These are phyloP conservation scores for Zygosaccharomyces lentus DNA, from an alignment of 805 yeast genomes.

Conservation along the genomic window DNA sequence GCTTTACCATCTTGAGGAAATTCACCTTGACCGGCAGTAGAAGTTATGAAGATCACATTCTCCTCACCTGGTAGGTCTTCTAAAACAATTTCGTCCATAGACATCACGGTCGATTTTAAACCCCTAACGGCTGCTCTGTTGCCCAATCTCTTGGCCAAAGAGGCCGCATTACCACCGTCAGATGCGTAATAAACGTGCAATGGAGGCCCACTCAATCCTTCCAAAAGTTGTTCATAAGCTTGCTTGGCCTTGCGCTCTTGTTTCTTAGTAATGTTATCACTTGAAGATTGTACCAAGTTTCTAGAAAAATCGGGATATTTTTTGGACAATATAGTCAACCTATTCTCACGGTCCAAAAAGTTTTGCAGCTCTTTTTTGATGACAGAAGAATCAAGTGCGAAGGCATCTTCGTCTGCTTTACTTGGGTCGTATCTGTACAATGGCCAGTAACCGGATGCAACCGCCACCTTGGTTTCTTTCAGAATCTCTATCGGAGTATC, in stretches of 20 bases:
- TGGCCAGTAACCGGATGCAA: constrained; percentile 96
- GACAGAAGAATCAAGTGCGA: constrained; percentile 80
- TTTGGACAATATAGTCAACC: constrained; percentile 66
- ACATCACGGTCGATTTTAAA: constrained; percentile 48
- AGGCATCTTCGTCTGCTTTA: constrained; percentile 48
- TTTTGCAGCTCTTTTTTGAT: constrained; percentile 70
- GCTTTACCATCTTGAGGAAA: constrained; percentile 74
- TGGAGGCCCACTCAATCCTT: constrained; percentile 90
- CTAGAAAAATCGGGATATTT: constrained; percentile 73
- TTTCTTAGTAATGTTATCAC: constrained; percentile 53
- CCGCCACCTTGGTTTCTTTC: constrained; percentile 83
- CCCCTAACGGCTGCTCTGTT: constrained; percentile 77
- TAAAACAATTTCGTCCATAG: constrained; percentile 62
- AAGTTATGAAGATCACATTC: constrained; percentile 68
- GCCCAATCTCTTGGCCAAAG: constrained; percentile 71
- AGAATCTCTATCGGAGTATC: constrained; percentile 69
- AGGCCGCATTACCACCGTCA: constrained; percentile 87
- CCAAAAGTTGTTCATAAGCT: constrained; percentile 72
- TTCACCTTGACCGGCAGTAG: constrained; percentile 96
- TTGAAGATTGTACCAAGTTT: constrained; percentile 59
- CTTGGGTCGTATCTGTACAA: constrained; percentile 79
- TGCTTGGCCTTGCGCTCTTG: constrained; percentile 68
- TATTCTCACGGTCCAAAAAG: constrained; percentile 87
- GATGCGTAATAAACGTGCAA: constrained; percentile 81
- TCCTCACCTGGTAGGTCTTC: constrained; percentile 65